Conservation (phyloP, 2,329 filamentous ascomycete genomes). For the Trichoderma arundinaceum region DNA sequence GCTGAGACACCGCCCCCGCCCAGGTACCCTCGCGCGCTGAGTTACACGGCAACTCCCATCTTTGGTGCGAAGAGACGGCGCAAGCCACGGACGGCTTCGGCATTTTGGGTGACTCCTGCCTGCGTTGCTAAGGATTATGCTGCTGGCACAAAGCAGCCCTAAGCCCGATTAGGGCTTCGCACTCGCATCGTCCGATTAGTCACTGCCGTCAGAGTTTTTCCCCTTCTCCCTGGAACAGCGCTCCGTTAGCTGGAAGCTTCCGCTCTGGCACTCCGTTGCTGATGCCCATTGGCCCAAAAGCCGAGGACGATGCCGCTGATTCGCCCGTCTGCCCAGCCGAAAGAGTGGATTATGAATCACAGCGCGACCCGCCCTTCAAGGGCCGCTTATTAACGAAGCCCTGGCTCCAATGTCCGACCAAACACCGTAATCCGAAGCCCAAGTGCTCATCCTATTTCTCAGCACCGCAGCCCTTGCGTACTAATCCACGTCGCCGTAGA, state of each 20-base stretch:
- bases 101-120: slow-evolving; percentile 28
- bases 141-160: background rate
- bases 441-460: slow-evolving; percentile 20
- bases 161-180: slow-evolving; percentile 7
- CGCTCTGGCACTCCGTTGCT: slow-evolving; percentile 10
- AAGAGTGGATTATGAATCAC: slow-evolving; percentile 30
- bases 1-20: slow-evolving; percentile 17
- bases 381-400: slow-evolving; percentile 26
- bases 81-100: slow-evolving; percentile 30
- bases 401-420: slow-evolving; percentile 27
- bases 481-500: background rate
- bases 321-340: slow-evolving; percentile 19
- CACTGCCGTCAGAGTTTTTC: slow-evolving; percentile 1
- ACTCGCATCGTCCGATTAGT: slow-evolving; percentile 24
- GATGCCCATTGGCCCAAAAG: slow-evolving; percentile 2
- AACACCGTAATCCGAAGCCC: slow-evolving; percentile 14
- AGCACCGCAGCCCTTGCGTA: slow-evolving; percentile 20
- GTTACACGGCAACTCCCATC: background rate
- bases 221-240: background rate
- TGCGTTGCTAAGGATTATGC: slow-evolving; percentile 10
- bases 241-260: slow-evolving; percentile 24
- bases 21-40: slow-evolving; percentile 28
- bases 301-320: slow-evolving; percentile 5
- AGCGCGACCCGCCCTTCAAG: background rate
- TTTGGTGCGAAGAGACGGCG: slow-evolving; percentile 12